Base-by-base conservation (phyloP, 805 yeast genomes). In the Candida montana region DNA sequence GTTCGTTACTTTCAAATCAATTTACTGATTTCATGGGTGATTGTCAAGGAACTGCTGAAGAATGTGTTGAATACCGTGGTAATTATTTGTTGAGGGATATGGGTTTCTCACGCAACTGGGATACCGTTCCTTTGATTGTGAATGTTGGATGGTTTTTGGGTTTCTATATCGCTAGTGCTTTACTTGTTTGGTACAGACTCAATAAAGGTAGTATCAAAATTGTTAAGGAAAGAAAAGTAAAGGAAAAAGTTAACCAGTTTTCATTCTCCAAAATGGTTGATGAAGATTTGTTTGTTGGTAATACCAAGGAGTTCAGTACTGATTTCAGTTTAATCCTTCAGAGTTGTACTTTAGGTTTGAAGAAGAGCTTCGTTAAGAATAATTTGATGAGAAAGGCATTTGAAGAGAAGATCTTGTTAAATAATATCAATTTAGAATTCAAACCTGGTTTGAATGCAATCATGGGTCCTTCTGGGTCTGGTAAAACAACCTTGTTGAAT, bases 381-480 rank as follows among this genome's bases (percentile, higher is more conserved):
- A 41, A 23, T 12, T 3, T 47, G 1, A 13, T 37, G 10, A 26
- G 28, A n/a, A 41, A 33, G 9, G 37, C 37, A 34, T 46, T 45
- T 31, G 16, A 7, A 4, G 46, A 45, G 7, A 51, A 46, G 41
- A 35, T 31, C 2, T 38, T 52, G 5, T 26, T 17, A 62, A 61
- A 7, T 28, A 69, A 67, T 19, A 61, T 64, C 18, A 78, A 88
- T 6, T 69, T 91, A 37, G 69, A 74, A 7, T 95, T 82, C 5
- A 74, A 75, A 38, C 95, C 97, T 1, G 78, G 81, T 13, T 64
- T 84, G 9, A 83, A 81, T 54, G 86, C 81, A 5, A 81, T 83
- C 33, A 75, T 83, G 80, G 93, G 93, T 0, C 90, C 91, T 0
- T 82, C 89, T 1, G 91, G 91, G 1, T 77, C 84, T 0, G 93